phyloP scores from a whole-genome alignment of 495 filamentous ascomycete species.

The Echria macrotheca region DNA sequence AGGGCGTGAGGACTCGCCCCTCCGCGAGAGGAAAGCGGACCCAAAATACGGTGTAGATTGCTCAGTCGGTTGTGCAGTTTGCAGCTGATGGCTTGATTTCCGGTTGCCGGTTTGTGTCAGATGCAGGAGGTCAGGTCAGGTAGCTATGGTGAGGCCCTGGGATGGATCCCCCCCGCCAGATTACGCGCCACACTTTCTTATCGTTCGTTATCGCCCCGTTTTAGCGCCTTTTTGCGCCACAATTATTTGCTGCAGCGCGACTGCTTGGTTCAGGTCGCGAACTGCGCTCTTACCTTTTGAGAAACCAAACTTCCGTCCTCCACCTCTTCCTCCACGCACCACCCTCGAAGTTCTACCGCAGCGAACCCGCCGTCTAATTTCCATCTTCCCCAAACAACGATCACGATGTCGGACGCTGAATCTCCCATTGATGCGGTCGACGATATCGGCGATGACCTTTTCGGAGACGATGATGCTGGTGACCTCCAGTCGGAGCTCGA shows the following conservation, averaged over 20 bases:
- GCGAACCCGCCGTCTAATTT: too few relatives aligned
- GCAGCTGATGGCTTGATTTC: too few relatives aligned
- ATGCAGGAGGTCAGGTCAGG: constrained; percentile 1
- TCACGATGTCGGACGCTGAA: constrained; percentile 48
- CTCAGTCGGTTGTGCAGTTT: too few relatives aligned
- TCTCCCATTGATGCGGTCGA: constrained; percentile 46
- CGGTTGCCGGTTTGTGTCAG: constrained; percentile 10
- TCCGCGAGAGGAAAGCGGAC: not conserved
- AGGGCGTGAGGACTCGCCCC: not conserved
- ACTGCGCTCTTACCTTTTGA: not conserved
- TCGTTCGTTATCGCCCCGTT: too few relatives aligned
- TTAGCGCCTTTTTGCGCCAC: too few relatives aligned
- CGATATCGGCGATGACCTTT: constrained; percentile 58
- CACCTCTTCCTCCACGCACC: not conserved
- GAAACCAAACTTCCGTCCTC: not conserved
- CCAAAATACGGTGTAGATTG: not conserved
- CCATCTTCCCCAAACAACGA: too few relatives aligned
- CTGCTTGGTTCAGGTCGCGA: too few relatives aligned
- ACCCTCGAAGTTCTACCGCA: constrained; percentile 26
- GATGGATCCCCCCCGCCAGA: constrained; percentile 5
- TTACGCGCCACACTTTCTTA: constrained; percentile 9
- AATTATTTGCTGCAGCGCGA: too few relatives aligned
- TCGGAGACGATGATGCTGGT: constrained; percentile 50
- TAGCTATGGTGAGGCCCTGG: constrained; percentile 7
- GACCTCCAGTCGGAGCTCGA: constrained; percentile 22